Evolutionary conservation across 352 stramenopile genomes (phyloP).

Genomic region (Phytophthora constricta): DNA sequence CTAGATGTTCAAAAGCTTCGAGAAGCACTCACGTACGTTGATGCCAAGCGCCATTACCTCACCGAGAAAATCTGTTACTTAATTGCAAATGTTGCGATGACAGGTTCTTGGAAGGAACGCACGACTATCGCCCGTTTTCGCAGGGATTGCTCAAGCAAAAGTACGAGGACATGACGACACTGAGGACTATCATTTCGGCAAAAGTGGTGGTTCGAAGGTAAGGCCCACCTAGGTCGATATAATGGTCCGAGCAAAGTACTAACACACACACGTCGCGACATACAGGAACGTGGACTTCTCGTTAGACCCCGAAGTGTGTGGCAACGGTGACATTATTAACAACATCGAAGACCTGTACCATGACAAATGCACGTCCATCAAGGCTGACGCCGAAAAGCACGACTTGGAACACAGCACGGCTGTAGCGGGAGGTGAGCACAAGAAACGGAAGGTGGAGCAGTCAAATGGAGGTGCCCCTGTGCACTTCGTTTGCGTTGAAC

Average conservation of each 20-base stretch:
- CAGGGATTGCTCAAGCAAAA: constrained; percentile 70
- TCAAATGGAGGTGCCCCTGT: constrained; percentile 32
- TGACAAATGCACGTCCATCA: constrained; percentile 11
- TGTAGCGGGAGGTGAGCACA: constrained; percentile 33
- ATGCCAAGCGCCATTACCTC: too few relatives aligned
- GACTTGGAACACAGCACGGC: constrained; percentile 16
- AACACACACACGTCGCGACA: too few relatives aligned
- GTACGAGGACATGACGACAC: constrained; percentile 65
- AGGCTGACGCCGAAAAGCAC: constrained; percentile 16
- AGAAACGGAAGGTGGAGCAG: constrained; percentile 48
- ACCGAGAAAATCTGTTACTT: too few relatives aligned
- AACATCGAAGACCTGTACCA: constrained; percentile 43
- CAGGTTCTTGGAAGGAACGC: constrained; percentile 70
- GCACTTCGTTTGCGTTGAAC: constrained; percentile 86
- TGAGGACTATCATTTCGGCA: constrained; percentile 72
- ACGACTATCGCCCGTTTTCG: constrained; percentile 86
- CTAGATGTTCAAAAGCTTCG: constrained; percentile 66
- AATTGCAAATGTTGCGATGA: too few relatives aligned
- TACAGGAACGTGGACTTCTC: constrained; percentile 79
- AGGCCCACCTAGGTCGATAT: too few relatives aligned
- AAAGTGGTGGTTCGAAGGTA: constrained; percentile 70
- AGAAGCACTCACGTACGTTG: constrained; percentile 63
- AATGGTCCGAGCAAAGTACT: too few relatives aligned
- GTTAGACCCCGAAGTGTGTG: constrained; percentile 60
- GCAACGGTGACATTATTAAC: constrained; percentile 56